Percentiles rank a stretch among this genome's conserved stretches.
Conservation (phyloP, 768 basidiomycete species). For the Leucosporidium yakuticum region DNA sequence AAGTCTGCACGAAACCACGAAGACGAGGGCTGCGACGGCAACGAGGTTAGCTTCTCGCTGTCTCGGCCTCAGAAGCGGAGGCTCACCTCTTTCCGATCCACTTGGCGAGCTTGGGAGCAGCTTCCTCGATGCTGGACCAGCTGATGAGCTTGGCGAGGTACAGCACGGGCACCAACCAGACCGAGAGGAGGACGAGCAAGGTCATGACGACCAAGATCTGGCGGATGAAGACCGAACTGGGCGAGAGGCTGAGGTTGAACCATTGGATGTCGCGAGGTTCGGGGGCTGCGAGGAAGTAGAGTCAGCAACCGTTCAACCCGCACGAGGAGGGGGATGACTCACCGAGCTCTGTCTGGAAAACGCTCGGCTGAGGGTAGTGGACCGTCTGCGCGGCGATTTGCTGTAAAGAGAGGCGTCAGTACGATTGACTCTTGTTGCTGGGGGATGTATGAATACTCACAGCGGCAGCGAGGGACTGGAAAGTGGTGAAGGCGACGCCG, state of each 20-base stretch:
- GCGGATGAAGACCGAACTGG: slow-evolving; percentile 56
- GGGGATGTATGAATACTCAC: slow-evolving; percentile 51
- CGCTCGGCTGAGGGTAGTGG: slow-evolving; percentile 51
- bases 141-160: slow-evolving; percentile 79
- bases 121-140: slow-evolving; percentile 87
- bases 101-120: slow-evolving; percentile 77
- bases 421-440: background rate
- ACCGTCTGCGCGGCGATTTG: slow-evolving; percentile 76
- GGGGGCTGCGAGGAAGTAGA: slow-evolving; percentile 55
- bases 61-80: background rate
- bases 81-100: slow-evolving; percentile 68
- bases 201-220: slow-evolving; percentile 63
- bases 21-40: slow-evolving; percentile 42
- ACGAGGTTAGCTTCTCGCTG: background rate
- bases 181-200: slow-evolving; percentile 70
- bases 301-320: background rate
- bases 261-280: slow-evolving; percentile 95
- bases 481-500: slow-evolving; percentile 86
- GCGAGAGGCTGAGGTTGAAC: slow-evolving; percentile 73
- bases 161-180: slow-evolving; percentile 88
- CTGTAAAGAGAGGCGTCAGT: slow-evolving; percentile 7
- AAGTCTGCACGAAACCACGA: slow-evolving; percentile 86
- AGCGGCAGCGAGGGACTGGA: slow-evolving; percentile 89
- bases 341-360: slow-evolving; percentile 37
- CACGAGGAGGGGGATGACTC: background rate